Evolutionary conservation across 306 rosid species (phyloP), one percentile per base, ranked within the genome.

Genomic region (Hippophae rhamnoides): DNA sequence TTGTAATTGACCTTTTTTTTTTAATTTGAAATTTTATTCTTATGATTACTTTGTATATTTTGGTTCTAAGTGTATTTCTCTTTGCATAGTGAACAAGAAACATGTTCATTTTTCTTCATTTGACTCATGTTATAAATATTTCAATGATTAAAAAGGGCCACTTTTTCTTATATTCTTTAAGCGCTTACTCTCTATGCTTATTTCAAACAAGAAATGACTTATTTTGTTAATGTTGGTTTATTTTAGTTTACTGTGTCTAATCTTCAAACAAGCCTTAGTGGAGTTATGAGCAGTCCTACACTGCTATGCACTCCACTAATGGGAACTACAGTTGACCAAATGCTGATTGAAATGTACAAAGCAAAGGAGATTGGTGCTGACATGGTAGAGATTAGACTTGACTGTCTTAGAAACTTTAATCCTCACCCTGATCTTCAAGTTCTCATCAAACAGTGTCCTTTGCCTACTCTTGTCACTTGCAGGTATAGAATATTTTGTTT

Each of bases 311-410:
- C 71, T 38, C 77, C 86, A 7, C 43, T 71, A 31, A 54, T 77
- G 82, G 80, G 71, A 41, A 72, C 68, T 6, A 68, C 83, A 5
- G 69, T 75, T 40, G 72, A 70, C 52, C 58, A 68, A 62, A 82
- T 79, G 84, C 48, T 79, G 65, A 40, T 45, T 48, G 80, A 71
- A 64, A 60, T 77, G 75, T 7, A 31, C 9, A 77, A 67, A 67
- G 84, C 84, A 6, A 76, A 73, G 52, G 71, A 65, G 44, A 42
- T 72, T 49, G 82, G 82, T 11, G 84, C 88, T 48, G 84, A 79
- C 59, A 38, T 82, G 1, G 80, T 79, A n/a, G 88, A 79, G 75
- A 44, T 82, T 14, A 78, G 88, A 7, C 48, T 82, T 13, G 88
- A 82, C 66, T 70, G 52, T 62, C 58, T 79, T 63, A 76, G 73